These are phyloP conservation scores for Sophora flavescens DNA, from an alignment of 306 rosid species.

Conservation along the genomic window DNA sequence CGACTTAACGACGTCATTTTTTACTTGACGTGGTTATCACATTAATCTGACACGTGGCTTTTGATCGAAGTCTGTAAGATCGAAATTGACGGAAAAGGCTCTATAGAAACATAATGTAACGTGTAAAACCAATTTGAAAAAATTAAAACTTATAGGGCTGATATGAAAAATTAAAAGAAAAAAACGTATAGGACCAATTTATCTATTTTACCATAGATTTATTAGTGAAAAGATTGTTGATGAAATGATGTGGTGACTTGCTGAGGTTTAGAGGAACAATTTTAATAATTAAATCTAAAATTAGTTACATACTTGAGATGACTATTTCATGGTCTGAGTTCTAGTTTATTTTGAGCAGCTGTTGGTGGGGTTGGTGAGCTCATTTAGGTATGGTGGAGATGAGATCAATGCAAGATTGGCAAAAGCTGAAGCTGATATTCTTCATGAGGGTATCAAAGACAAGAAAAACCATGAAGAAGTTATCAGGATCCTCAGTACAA, in stretches of 20 bases:
- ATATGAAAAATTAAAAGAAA: too few species aligned
- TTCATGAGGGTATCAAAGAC: conserved; percentile 61
- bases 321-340: background rate
- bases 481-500: conserved; percentile 66
- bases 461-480: conserved; percentile 63
- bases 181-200: too few species aligned
- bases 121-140: too few species aligned
- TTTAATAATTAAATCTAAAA: background rate
- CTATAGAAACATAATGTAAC: too few species aligned
- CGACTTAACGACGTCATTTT: too few species aligned
- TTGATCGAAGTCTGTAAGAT: too few species aligned
- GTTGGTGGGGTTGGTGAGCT: conserved; percentile 58
- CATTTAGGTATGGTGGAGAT: conserved; percentile 57
- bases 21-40: too few species aligned
- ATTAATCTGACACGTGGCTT: too few species aligned
- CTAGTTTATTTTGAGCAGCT: conserved; percentile 51
- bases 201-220: too few species aligned
- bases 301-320: background rate
- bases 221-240: too few species aligned
- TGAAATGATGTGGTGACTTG: background rate
- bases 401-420: conserved; percentile 55
- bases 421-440: conserved; percentile 64
- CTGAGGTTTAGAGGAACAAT: background rate
- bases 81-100: too few species aligned
- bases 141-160: too few species aligned